Evolutionary conservation across 768 basidiomycete species (phyloP).

Genomic region (Mycena vulgaris): DNA sequence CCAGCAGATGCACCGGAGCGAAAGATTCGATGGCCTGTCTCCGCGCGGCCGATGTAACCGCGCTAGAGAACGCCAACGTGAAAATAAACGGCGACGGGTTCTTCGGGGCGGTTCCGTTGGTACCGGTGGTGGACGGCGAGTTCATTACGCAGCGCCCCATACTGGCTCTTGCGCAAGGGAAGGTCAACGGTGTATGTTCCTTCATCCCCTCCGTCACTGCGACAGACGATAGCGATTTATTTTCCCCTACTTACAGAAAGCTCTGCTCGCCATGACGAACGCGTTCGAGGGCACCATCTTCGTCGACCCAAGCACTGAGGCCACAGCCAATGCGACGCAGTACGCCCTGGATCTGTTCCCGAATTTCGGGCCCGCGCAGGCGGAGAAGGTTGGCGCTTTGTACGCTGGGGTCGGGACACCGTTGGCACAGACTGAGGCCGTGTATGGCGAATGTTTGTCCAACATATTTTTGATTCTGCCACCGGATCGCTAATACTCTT

Average conservation of each 20-base stretch:
- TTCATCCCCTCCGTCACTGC: background rate
- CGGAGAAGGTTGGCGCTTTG: constrained; percentile 20
- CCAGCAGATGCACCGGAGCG: background rate
- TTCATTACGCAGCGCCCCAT: constrained; percentile 52
- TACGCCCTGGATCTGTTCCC: constrained; percentile 46
- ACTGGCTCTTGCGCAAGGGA: constrained; percentile 45
- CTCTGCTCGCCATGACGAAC: constrained; percentile 33
- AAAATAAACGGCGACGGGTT: constrained; percentile 41
- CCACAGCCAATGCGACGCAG: constrained; percentile 35
- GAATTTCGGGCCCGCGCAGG: constrained; percentile 25
- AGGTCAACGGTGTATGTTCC: constrained; percentile 50
- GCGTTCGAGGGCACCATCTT: constrained; percentile 50
- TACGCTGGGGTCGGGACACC: constrained; percentile 39
- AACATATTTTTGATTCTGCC: background rate
- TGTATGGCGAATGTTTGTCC: constrained; percentile 48
- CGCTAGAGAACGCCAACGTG: constrained; percentile 42
- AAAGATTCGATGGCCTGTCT: constrained; percentile 44
- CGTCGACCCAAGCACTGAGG: constrained; percentile 36
- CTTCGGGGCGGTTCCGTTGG: constrained; percentile 42
- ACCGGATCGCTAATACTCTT: background rate
- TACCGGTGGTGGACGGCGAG: constrained; percentile 52
- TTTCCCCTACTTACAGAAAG: background rate
- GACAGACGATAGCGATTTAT: background rate
- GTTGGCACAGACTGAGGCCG: constrained; percentile 38
- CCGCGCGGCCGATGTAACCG: constrained; percentile 39